These are phyloP conservation scores for Gomphus bonarii DNA, from an alignment of 1,284 basidiomycete species.

Conservation along the genomic window DNA sequence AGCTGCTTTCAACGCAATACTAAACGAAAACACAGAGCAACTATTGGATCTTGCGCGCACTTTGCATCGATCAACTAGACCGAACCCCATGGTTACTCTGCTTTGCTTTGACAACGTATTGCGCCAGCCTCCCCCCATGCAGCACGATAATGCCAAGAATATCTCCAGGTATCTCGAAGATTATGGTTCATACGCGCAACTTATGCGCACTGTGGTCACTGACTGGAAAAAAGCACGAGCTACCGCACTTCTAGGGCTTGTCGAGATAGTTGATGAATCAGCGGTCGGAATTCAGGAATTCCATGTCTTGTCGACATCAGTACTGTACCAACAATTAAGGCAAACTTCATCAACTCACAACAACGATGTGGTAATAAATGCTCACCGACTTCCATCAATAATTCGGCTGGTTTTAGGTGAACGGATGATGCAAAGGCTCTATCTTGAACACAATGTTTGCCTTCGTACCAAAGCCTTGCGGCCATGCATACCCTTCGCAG, in stretches of 20 bases:
- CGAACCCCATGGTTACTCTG: slow-evolving; percentile 23
- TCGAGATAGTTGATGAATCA: slow-evolving; percentile 17
- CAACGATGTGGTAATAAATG: slow-evolving; percentile 4
- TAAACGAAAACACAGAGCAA: slow-evolving; percentile 13
- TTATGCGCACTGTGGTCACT: slow-evolving; percentile 9
- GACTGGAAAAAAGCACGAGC: not conserved
- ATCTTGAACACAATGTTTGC: slow-evolving; percentile 20
- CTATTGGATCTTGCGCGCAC: slow-evolving; percentile 17
- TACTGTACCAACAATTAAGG: slow-evolving; percentile 8
- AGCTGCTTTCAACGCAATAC: slow-evolving; percentile 34
- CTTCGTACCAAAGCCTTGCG: not conserved
- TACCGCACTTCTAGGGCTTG: slow-evolving; percentile 29
- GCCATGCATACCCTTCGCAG: slow-evolving; percentile 29
- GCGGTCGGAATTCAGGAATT: not conserved
- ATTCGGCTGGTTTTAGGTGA: slow-evolving; percentile 2
- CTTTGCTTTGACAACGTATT: slow-evolving; percentile 36
- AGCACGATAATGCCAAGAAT: slow-evolving; percentile 8
- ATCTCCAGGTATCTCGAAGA: slow-evolving; percentile 3
- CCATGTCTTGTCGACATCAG: not conserved
- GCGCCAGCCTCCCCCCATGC: slow-evolving; percentile 14
- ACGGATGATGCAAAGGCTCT: slow-evolving; percentile 18
- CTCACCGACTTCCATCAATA: slow-evolving; percentile 8
- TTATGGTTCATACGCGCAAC: slow-evolving; percentile 8
- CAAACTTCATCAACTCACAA: slow-evolving; percentile 16
- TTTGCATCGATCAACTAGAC: slow-evolving; percentile 20